Percentiles rank a stretch among this genome's conserved stretches.
phyloP scores from a whole-genome alignment of 139 green algal species.

The Gonium pectorale region DNA sequence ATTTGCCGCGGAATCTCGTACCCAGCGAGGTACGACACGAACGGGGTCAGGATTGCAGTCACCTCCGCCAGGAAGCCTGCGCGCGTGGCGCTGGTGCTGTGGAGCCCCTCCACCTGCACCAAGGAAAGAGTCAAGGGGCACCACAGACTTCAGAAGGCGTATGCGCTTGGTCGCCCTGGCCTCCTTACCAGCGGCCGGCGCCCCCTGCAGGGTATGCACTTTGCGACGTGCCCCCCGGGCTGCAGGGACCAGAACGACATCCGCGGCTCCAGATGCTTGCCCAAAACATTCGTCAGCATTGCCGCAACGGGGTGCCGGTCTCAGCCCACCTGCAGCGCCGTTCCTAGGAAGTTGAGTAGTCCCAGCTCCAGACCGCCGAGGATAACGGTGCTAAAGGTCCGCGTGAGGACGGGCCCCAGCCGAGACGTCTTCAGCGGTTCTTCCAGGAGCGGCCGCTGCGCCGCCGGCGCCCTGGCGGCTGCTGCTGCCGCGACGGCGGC shows the following conservation, averaged over 20 bases:
- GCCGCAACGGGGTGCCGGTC: too few species aligned
- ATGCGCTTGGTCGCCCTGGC: too few species aligned
- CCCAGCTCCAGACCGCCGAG: constrained; percentile 53
- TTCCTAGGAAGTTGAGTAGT: constrained; percentile 65
- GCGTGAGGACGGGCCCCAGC: constrained; percentile 25
- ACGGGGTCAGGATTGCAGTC: constrained; percentile 62
- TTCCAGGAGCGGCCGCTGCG: background rate
- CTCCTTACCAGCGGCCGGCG: too few species aligned
- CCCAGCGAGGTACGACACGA: constrained; percentile 60
- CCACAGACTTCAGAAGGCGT: too few species aligned
- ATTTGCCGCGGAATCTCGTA: constrained; percentile 35
- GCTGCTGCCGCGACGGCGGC: too few species aligned
- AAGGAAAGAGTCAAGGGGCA: too few species aligned
- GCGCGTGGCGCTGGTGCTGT: constrained; percentile 59
- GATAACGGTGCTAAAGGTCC: constrained; percentile 27
- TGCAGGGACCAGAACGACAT: too few species aligned
- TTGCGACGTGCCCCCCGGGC: too few species aligned
- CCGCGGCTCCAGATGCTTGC: too few species aligned
- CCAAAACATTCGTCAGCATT: too few species aligned
- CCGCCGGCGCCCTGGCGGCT: background rate
- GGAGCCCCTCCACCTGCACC: constrained; percentile 52
- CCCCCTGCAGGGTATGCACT: too few species aligned
- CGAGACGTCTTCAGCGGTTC: background rate
- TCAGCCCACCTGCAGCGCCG: constrained; percentile 48
- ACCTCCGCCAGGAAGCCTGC: constrained; percentile 71